Conservation (phyloP, 2,329 filamentous ascomycete genomes). For the Talaromyces sp. region DNA sequence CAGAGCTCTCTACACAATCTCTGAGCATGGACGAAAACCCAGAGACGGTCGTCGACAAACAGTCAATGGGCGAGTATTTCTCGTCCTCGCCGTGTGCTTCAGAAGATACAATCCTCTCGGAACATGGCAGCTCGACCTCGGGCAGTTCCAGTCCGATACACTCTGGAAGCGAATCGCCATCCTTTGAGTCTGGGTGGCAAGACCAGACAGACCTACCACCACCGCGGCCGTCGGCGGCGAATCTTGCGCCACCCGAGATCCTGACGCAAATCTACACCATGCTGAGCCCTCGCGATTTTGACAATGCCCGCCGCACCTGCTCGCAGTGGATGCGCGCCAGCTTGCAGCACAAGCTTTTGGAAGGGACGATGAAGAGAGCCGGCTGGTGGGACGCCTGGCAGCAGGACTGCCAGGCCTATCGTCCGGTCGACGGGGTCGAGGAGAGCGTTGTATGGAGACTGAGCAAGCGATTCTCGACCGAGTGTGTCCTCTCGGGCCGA, state of each 20-base stretch:
- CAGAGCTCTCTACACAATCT: constrained; percentile 3
- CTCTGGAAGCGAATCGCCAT: constrained; percentile 1
- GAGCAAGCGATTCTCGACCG: constrained; percentile 46
- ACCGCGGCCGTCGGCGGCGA: constrained; percentile 25
- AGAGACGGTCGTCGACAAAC: constrained; percentile 5
- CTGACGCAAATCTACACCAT: constrained; percentile 44
- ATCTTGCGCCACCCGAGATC: constrained; percentile 45
- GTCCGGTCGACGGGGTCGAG: constrained; percentile 32
- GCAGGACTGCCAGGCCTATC: constrained; percentile 22
- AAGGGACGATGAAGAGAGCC: constrained; percentile 51
- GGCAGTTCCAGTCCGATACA: neutral
- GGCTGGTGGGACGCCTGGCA: constrained; percentile 49
- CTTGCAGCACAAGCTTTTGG: constrained; percentile 49
- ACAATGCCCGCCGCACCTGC: constrained; percentile 58
- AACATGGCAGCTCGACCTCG: constrained; percentile 7
- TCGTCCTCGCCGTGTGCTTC: constrained; percentile 8
- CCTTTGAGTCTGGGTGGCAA: constrained; percentile 8
- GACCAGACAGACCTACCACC: neutral
- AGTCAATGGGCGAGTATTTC: neutral
- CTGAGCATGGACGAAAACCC: neutral
- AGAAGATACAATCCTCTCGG: constrained; percentile 7
- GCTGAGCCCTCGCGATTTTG: constrained; percentile 50
- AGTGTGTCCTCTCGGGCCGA: constrained; percentile 43
- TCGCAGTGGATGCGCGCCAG: constrained; percentile 57
- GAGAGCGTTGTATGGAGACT: constrained; percentile 34